A percentile compares a stretch with the other conserved stretches of the same genome.
phyloP scores from a whole-genome alignment of 2,329 filamentous ascomycete species.

The Claviceps sp. region DNA sequence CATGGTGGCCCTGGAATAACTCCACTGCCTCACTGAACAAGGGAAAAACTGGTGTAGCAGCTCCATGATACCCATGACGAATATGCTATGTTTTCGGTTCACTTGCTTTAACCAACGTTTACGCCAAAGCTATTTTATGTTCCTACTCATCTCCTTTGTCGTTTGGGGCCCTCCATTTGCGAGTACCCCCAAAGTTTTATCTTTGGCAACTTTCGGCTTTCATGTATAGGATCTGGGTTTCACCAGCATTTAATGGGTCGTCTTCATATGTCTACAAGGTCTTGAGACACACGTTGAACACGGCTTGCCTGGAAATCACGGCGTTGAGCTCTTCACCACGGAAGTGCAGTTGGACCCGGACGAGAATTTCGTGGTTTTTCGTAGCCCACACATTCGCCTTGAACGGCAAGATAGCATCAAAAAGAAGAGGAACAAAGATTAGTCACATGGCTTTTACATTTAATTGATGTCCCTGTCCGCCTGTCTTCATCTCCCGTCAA shows the following conservation, averaged over 20 bases:
- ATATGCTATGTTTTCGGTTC: conserved; percentile 13
- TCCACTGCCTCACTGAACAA: conserved; percentile 11
- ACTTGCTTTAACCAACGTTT: conserved; percentile 11
- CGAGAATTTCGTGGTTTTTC: not conserved
- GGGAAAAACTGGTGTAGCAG: conserved; percentile 25
- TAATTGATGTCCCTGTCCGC: not conserved
- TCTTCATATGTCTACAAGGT: not conserved
- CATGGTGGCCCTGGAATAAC: conserved; percentile 11
- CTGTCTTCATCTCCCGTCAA: too few relatives aligned
- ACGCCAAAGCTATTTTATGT: conserved; percentile 8
- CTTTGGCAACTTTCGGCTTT: conserved; percentile 1
- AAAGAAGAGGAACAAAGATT: not conserved
- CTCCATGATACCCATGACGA: conserved; percentile 30
- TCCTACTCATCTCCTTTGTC: conserved; percentile 7
- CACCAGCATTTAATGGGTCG: not conserved
- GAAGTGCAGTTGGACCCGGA: not conserved
- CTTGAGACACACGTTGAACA: not conserved
- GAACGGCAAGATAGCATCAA: not conserved
- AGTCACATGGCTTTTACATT: not conserved
- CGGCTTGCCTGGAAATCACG: not conserved
- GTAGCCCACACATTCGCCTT: not conserved
- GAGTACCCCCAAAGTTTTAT: not conserved
- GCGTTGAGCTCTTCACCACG: not conserved
- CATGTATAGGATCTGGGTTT: not conserved
- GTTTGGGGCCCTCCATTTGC: not conserved